These are phyloP conservation scores for Senna siamea DNA, from an alignment of 306 rosid species.

Conservation along the genomic window DNA sequence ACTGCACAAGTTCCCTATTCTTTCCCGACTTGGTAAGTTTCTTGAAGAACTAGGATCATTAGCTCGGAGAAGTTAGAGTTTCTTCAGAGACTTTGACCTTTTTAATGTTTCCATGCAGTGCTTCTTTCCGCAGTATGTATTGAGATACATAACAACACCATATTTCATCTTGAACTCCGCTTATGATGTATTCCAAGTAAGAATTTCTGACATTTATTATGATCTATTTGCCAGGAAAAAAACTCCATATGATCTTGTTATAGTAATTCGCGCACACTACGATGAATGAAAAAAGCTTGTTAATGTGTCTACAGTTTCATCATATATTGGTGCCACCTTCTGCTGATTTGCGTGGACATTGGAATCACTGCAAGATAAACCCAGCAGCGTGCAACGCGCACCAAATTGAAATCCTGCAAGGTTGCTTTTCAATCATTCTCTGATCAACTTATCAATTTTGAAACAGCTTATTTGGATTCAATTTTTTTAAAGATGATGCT, in stretches of 20 bases:
- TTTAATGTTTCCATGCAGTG: conserved; percentile 58
- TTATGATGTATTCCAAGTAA: conserved; percentile 75
- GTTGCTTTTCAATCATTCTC: conserved; percentile 39
- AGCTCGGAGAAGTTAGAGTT: neutral
- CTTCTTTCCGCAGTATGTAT: conserved; percentile 70
- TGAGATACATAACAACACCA: conserved; percentile 63
- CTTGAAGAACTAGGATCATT: conserved; percentile 31
- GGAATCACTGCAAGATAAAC: conserved; percentile 79
- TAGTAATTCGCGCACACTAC: neutral
- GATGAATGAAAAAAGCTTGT: conserved; percentile 29
- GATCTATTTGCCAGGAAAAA: neutral
- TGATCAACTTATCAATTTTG: conserved; percentile 6
- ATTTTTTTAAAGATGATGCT: neutral
- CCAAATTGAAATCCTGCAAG: conserved; percentile 73
- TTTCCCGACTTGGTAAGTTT: conserved; percentile 67
- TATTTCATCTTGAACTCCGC: conserved; percentile 79
- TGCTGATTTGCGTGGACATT: conserved; percentile 72
- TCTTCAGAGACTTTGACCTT: conserved; percentile 30
- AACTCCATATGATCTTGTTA: conserved; percentile 6
- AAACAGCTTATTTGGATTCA: conserved; percentile 1
- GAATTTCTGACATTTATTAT: conserved; percentile 6
- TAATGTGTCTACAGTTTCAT: conserved; percentile 63
- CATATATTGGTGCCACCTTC: conserved; percentile 81
- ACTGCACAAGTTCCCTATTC: conserved; percentile 55
- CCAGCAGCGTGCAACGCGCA: conserved; percentile 62